These are phyloP conservation scores for Venturia nashicola DNA, from an alignment of 2,329 filamentous ascomycete genomes.

Conservation along the genomic window DNA sequence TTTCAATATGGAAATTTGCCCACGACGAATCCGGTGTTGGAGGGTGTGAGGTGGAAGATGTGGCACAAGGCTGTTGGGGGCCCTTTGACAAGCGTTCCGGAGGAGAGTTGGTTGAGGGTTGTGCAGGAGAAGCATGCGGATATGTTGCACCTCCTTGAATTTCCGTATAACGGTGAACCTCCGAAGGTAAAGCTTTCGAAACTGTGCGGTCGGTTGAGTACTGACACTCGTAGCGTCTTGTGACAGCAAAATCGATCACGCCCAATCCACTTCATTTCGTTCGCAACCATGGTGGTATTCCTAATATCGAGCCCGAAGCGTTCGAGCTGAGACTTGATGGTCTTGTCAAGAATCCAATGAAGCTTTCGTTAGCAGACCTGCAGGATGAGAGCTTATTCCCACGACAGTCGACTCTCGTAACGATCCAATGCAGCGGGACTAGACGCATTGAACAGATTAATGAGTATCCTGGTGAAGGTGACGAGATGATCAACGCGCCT, in stretches of 20 bases:
- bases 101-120: slow-evolving; percentile 39
- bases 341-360: slow-evolving; percentile 45
- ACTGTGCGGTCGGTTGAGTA: background rate
- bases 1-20: slow-evolving; percentile 31
- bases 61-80: slow-evolving; percentile 32
- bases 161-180: slow-evolving; percentile 36
- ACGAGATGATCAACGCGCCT: slow-evolving; percentile 38
- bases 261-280: slow-evolving; percentile 54
- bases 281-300: slow-evolving; percentile 60
- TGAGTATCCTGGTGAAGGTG: slow-evolving; percentile 54
- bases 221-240: slow-evolving; percentile 28
- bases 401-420: slow-evolving; percentile 44
- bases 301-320: slow-evolving; percentile 46
- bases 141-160: slow-evolving; percentile 35
- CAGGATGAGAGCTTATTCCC: slow-evolving; percentile 49
- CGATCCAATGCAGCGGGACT: slow-evolving; percentile 57
- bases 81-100: slow-evolving; percentile 33
- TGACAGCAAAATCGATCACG: slow-evolving; percentile 44
- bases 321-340: slow-evolving; percentile 47
- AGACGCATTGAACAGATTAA: slow-evolving; percentile 57
- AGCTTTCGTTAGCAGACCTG: slow-evolving; percentile 46
- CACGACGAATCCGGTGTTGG: slow-evolving; percentile 30
- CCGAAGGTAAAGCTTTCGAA: slow-evolving; percentile 20
- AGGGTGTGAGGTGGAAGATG: slow-evolving; percentile 34
- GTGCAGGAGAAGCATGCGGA: slow-evolving; percentile 32